These are phyloP conservation scores for Plectosphaerella cucumerina DNA, from an alignment of 2,329 filamentous ascomycete genomes.

Conservation along the genomic window DNA sequence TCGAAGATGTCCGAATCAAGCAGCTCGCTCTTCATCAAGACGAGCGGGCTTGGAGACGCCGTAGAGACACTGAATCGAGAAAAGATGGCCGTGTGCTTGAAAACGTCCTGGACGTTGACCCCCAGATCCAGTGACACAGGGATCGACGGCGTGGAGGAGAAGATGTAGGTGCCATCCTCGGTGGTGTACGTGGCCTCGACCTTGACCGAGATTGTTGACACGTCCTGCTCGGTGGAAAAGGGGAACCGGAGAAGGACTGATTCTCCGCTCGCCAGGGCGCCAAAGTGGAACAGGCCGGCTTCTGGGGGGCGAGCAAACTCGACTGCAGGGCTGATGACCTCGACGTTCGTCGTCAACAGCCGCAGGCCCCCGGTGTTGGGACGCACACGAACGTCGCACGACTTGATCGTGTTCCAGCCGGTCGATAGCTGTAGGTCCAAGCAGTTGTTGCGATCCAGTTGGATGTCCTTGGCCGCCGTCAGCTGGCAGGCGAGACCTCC, in stretches of 20 bases:
- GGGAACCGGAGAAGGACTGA: constrained; percentile 63
- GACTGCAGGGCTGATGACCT: constrained; percentile 36
- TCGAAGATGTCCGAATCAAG: constrained; percentile 66
- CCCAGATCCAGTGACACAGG: constrained; percentile 77
- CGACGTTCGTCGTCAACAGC: constrained; percentile 57
- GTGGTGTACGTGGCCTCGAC: constrained; percentile 75
- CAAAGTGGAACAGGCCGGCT: constrained; percentile 48
- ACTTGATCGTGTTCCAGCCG: constrained; percentile 67
- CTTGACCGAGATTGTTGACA: constrained; percentile 65
- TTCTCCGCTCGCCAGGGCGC: constrained; percentile 37
- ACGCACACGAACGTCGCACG: constrained; percentile 57
- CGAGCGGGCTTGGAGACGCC: constrained; percentile 68
- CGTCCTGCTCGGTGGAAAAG: constrained; percentile 78
- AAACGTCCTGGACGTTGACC: constrained; percentile 95
- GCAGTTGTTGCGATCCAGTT: constrained; percentile 74
- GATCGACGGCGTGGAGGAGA: constrained; percentile 58
- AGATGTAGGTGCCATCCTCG: constrained; percentile 59
- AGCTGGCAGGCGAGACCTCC: constrained; percentile 67
- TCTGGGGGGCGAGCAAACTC: constrained; percentile 47
- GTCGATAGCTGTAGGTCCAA: constrained; percentile 70
- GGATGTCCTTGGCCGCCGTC: constrained; percentile 63
- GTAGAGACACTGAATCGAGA: constrained; percentile 90
- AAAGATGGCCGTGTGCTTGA: constrained; percentile 77
- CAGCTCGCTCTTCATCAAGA: constrained; percentile 68
- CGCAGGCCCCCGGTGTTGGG: constrained; percentile 63